Conservation (phyloP, 1,139 yeast species). For the Geotrichum candidum region DNA sequence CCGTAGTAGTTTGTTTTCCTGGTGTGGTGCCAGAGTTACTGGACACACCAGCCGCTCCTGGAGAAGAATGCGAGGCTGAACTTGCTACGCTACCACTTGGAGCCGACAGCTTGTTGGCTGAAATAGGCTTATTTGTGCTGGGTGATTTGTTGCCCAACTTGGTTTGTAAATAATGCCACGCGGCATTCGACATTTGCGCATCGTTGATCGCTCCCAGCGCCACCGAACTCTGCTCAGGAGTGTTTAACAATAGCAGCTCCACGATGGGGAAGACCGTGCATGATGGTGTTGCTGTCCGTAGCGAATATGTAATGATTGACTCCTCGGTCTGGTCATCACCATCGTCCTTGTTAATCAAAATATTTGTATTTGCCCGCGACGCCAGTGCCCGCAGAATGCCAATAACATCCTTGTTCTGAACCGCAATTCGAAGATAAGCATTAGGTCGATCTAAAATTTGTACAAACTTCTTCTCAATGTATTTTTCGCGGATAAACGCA, state of each 20-base stretch:
- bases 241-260: slow-evolving; percentile 66
- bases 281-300: slow-evolving; percentile 26
- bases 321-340: slow-evolving; percentile 21
- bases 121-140: background rate
- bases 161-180: background rate
- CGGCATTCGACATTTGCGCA: background rate
- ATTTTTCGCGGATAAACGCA: slow-evolving; percentile 38
- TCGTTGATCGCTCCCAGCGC: background rate
- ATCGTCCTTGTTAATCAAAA: slow-evolving; percentile 24
- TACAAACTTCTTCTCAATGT: slow-evolving; percentile 39
- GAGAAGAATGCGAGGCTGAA: background rate
- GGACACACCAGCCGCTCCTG: background rate
- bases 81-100: background rate
- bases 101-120: background rate
- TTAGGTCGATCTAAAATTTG: slow-evolving; percentile 34
- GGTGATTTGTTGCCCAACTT: background rate
- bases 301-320: slow-evolving; percentile 30
- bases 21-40: background rate
- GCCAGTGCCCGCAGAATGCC: slow-evolving; percentile 37
- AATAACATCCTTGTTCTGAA: slow-evolving; percentile 31
- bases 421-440: slow-evolving; percentile 34
- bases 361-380: slow-evolving; percentile 38
- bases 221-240: slow-evolving; percentile 34
- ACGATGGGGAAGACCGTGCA: slow-evolving; percentile 53
- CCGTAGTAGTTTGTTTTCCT: background rate